Percentiles rank a stretch among this genome's conserved stretches.
These are phyloP conservation scores for Monosporascus ibericus DNA, from an alignment of 2,329 filamentous ascomycete genomes.

Conservation along the genomic window DNA sequence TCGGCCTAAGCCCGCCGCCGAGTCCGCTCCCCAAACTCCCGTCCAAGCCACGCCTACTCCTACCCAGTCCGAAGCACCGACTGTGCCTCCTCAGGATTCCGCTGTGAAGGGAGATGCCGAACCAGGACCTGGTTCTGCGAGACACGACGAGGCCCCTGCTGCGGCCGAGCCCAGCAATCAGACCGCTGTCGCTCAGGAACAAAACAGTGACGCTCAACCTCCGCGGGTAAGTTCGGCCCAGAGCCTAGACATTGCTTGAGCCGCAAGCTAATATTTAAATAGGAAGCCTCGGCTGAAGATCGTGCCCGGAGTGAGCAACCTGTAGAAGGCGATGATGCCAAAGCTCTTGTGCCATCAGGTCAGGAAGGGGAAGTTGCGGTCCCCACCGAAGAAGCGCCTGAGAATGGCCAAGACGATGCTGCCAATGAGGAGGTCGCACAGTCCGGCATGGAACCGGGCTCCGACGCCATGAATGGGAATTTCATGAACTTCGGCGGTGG, in stretches of 20 bases:
- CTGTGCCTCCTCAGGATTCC: conserved; percentile 8
- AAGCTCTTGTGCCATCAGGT: conserved; percentile 16
- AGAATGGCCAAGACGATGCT: conserved; percentile 21
- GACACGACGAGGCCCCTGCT: not conserved
- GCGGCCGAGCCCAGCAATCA: conserved; percentile 1
- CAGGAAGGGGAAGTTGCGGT: conserved; percentile 13
- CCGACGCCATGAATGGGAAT: conserved; percentile 37
- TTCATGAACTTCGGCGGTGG: conserved; percentile 60
- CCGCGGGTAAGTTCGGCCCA: conserved; percentile 6
- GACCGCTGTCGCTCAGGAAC: not conserved
- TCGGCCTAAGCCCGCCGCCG: conserved; percentile 39
- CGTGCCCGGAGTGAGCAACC: conserved; percentile 5
- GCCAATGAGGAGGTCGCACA: conserved; percentile 26
- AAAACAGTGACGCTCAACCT: conserved; percentile 9
- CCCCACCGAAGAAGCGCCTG: conserved; percentile 21
- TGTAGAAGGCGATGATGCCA: conserved; percentile 5
- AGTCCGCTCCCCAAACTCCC: conserved; percentile 33
- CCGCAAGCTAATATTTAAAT: conserved; percentile 3
- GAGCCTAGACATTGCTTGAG: not conserved
- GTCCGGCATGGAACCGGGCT: conserved; percentile 22
- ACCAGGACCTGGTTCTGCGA: conserved; percentile 2
- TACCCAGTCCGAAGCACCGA: conserved; percentile 21
- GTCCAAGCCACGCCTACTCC: conserved; percentile 34
- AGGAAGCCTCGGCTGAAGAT: conserved; percentile 6
- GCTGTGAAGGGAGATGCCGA: conserved; percentile 6